Evolutionary conservation across 192 early-diverging fungal genomes (phyloP).

Genomic region (Allomyces arbusculus): DNA sequence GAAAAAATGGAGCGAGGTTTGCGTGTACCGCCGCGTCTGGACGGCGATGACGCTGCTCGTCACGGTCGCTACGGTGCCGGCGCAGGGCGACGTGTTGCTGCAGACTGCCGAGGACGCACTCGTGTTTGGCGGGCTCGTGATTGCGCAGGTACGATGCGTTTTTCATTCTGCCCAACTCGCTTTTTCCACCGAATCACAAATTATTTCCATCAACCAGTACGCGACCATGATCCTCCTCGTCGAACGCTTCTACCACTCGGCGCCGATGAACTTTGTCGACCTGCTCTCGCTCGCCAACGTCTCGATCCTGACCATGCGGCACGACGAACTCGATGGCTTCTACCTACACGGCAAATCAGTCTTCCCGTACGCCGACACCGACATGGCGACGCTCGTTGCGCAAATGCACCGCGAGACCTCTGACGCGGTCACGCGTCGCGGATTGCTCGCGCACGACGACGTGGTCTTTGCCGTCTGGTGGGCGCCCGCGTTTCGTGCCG

Average conservation of each 20-base stretch:
- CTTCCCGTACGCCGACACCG: constrained; percentile 1
- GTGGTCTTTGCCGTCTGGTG: background rate
- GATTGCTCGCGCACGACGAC: background rate
- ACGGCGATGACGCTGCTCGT: too few relatives aligned
- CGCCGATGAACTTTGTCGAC: background rate
- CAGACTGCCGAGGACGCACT: too few relatives aligned
- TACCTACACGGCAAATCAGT: constrained; percentile 1
- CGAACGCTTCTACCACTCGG: background rate
- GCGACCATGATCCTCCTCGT: background rate
- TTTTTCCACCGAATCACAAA: too few relatives aligned
- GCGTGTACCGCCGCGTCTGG: too few relatives aligned
- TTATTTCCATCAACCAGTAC: background rate
- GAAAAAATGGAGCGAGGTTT: too few relatives aligned
- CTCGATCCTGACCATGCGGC: background rate
- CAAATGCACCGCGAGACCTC: background rate
- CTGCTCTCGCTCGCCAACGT: background rate
- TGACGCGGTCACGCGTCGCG: background rate
- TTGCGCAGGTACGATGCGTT: too few relatives aligned
- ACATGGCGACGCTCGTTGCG: background rate
- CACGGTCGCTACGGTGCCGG: too few relatives aligned
- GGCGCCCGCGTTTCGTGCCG: background rate
- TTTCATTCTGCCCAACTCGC: too few relatives aligned
- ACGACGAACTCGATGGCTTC: background rate
- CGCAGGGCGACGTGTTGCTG: too few relatives aligned
- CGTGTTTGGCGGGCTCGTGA: too few relatives aligned